These are phyloP conservation scores for Cordyceps javanica DNA, from an alignment of 2,329 filamentous ascomycete genomes.

Conservation along the genomic window DNA sequence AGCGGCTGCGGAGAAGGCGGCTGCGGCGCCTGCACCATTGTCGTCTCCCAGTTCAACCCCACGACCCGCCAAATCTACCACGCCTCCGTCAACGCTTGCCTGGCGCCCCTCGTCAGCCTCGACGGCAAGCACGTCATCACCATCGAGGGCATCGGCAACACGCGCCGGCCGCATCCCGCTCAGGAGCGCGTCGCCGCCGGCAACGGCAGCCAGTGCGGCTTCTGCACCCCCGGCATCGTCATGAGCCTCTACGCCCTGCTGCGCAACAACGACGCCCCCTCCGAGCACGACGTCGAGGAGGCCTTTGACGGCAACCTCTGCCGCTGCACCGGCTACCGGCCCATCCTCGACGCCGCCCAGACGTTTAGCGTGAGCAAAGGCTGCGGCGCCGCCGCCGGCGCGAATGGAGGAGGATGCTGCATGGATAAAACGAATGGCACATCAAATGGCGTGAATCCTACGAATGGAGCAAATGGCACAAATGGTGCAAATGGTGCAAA, in stretches of 20 bases:
- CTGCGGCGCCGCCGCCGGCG: too few species aligned
- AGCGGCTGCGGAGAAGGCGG: conserved; percentile 91
- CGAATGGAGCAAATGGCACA: background rate
- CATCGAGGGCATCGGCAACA: conserved; percentile 89
- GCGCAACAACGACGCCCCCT: conserved; percentile 72
- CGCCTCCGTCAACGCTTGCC: conserved; percentile 91
- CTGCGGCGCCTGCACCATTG: conserved; percentile 93
- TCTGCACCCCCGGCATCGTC: conserved; percentile 95
- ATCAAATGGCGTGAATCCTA: background rate
- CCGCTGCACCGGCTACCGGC: conserved; percentile 89
- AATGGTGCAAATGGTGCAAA: too few species aligned
- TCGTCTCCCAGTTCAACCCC: conserved; percentile 88
- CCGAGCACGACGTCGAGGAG: conserved; percentile 82
- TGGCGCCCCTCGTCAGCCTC: conserved; percentile 85
- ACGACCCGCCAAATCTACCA: conserved; percentile 92
- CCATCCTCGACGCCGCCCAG: conserved; percentile 89
- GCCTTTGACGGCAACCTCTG: conserved; percentile 96
- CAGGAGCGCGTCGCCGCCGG: conserved; percentile 88
- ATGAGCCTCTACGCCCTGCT: conserved; percentile 95
- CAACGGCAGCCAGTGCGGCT: conserved; percentile 88
- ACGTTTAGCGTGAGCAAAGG: conserved; percentile 62
- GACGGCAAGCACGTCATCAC: conserved; percentile 99
- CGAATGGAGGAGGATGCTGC: conserved; percentile 12
- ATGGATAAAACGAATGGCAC: conserved; percentile 23
- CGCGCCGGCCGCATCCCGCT: conserved; percentile 77